Evolutionary conservation across 352 stramenopile species (phyloP), one percentile per base, ranked within the genome.

Genomic region (Pythium phragmiticola): DNA sequence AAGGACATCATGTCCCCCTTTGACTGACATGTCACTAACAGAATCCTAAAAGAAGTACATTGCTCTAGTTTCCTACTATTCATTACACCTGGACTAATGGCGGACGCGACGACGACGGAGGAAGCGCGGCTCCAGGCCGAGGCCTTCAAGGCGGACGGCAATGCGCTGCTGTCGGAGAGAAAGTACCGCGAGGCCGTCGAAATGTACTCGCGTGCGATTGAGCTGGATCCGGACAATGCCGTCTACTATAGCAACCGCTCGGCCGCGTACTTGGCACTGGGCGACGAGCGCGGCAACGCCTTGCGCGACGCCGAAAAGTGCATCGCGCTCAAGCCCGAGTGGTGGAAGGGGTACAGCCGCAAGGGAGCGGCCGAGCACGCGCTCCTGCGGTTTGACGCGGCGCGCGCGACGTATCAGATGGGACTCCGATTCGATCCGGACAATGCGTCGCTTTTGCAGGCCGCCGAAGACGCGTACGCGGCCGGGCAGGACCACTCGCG

Each of bases 161-260:
- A 96, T 61, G 65, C 53, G 34, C 65, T 88, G 33, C 72, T 96
- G 39, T 76, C 79, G 9, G 77, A 73, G 9, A 83, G 85, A 60
- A 63, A 94, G 49, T 83, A 74, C 50, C 53, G 49, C 2, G 77
- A 88, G 7, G 88, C 88, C 3, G 88, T 92, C 43, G 77, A 92
- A 36, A 89, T 93, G 73, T 96, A 96, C 69, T 84, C 84, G 54
- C 77, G 79, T 17, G 86, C 87, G 14, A 86, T 96, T 41, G 82
- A 90, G 16, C 66, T 96, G 50, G 78, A 96, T 57, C 87, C 87
- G 50, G 85, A 91, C 54, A 93, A 94, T 68, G 80, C 79, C 60
- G 84, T 96, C 47, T 95, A 92, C 66, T 90, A 73, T 34, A 94
- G 84, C 77, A 96, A 96, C 73, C 86, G 87, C 26, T 94, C 82